These are phyloP conservation scores for Fragaria iinumae DNA, from an alignment of 306 rosid genomes.

Conservation along the genomic window DNA sequence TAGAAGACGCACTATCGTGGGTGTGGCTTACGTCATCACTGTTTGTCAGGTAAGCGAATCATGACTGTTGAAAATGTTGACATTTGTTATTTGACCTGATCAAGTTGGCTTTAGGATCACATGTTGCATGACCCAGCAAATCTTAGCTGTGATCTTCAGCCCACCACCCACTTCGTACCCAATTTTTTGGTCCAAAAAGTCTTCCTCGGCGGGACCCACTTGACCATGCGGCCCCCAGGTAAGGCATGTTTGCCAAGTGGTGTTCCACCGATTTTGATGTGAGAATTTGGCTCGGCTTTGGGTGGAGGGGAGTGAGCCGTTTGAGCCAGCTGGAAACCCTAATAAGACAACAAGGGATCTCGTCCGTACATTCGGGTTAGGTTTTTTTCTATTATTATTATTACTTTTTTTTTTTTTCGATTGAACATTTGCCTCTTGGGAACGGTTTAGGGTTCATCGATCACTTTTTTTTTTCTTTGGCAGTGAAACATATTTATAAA, in stretches of 20 bases:
- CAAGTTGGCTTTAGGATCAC: background rate
- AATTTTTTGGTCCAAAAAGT: background rate
- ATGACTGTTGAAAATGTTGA: background rate
- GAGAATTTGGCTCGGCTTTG: background rate
- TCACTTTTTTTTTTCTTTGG: too few relatives aligned
- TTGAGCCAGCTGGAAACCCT: background rate
- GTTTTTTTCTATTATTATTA: too few relatives aligned
- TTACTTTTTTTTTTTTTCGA: too few relatives aligned
- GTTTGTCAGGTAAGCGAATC: background rate
- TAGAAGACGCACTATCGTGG: background rate
- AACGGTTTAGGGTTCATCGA: too few relatives aligned
- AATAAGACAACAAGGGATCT: too few relatives aligned
- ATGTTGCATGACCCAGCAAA: background rate
- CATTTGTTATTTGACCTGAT: background rate
- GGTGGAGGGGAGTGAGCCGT: background rate
- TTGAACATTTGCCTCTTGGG: too few relatives aligned
- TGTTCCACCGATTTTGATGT: background rate
- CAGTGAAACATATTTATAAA: too few relatives aligned
- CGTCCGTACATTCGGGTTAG: too few relatives aligned
- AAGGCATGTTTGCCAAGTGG: slow-evolving; percentile 29
- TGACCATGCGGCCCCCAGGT: background rate
- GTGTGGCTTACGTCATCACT: background rate
- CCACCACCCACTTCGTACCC: background rate
- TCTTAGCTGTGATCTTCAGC: slow-evolving; percentile 5
- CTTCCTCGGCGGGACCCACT: slow-evolving; percentile 8